Conservation (phyloP, 306 rosid genomes). For the Erythrophleum fordii region DNA sequence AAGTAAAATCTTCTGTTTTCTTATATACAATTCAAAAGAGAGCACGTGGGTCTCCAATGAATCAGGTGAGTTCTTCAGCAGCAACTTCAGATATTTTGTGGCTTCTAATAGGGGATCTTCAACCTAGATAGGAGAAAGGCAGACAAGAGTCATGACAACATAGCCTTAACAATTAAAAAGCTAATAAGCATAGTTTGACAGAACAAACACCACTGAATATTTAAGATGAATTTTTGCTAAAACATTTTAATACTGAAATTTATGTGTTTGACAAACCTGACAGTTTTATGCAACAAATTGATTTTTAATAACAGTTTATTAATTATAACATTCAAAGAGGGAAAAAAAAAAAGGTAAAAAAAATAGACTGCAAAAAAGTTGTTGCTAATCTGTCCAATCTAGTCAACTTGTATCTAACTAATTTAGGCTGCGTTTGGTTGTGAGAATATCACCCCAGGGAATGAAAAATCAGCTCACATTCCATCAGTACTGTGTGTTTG, state of each 20-base stretch:
- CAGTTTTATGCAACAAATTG: not conserved
- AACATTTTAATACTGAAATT: not conserved
- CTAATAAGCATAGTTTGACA: not conserved
- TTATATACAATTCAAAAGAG: conserved; percentile 72
- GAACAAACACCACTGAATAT: not conserved
- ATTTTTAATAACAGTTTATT: not conserved
- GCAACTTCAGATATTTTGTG: conserved; percentile 75
- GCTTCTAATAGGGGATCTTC: conserved; percentile 73
- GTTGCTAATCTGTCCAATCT: not conserved
- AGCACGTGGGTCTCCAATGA: conserved; percentile 70
- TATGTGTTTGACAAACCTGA: not conserved
- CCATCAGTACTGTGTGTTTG: too few species aligned
- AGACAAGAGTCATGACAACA: not conserved
- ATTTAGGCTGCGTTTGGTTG: too few species aligned
- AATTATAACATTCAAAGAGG: not conserved
- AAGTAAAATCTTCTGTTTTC: conserved; percentile 72
- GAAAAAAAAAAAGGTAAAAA: not conserved
- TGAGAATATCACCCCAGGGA: too few species aligned
- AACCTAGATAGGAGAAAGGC: conserved; percentile 44
- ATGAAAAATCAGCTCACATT: too few species aligned
- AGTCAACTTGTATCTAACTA: not conserved
- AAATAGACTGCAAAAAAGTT: not conserved
- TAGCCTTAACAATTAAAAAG: not conserved
- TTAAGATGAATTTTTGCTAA: too few species aligned
- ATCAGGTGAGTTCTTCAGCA: conserved; percentile 68